Conservation (phyloP, 805 yeast species). For the Komagataella pastoris region DNA sequence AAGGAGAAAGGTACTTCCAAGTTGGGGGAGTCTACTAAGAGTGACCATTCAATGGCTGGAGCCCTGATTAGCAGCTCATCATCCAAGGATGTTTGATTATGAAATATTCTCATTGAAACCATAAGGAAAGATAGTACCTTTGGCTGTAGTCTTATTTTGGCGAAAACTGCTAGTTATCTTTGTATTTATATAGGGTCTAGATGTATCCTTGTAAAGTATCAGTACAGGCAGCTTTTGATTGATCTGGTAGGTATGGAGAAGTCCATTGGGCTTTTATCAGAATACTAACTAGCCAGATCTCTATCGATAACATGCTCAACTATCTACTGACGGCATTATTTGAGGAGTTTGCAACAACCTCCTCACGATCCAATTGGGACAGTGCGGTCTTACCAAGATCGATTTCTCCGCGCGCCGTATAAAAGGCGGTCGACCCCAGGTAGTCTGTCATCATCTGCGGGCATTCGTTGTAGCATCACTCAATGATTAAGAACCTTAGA, state of each 20-base stretch:
- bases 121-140: background rate
- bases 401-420: background rate
- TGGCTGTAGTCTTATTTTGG: background rate
- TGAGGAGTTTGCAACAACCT: background rate
- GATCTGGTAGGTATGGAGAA: too few species aligned
- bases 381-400: too few species aligned
- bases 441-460: background rate
- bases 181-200: background rate
- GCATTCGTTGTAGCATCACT: background rate
- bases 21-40: conserved; percentile 34
- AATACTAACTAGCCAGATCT: too few species aligned
- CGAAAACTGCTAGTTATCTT: too few species aligned
- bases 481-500: conserved; percentile 33
- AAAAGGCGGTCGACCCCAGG: background rate
- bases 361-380: background rate
- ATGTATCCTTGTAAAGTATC: background rate
- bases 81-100: background rate
- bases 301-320: background rate
- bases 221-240: background rate
- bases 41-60: conserved; percentile 27
- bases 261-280: too few species aligned
- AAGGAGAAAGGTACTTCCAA: conserved; percentile 84
- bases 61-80: conserved; percentile 25
- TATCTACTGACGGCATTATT: background rate
- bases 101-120: background rate